Evolutionary conservation across 1,139 yeast species (phyloP).

Genomic region (Debaryomycetaceae sp.): DNA sequence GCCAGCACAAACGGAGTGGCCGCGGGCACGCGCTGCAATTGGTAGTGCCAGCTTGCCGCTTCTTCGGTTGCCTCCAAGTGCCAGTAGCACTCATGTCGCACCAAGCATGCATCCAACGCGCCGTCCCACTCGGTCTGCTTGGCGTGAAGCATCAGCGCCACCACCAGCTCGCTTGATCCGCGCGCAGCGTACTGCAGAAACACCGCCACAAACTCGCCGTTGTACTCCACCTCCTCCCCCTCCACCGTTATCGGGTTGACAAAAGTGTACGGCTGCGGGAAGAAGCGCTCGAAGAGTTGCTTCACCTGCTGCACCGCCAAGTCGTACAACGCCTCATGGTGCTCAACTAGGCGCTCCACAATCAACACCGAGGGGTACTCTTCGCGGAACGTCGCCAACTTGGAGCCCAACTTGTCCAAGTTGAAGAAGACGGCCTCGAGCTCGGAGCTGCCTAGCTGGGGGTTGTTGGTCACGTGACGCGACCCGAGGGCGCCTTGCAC

Average conservation of each 20-base stretch:
- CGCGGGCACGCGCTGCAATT: not conserved
- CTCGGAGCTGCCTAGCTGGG: conserved; percentile 14
- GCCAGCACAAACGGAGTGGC: not conserved
- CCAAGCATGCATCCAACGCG: conserved; percentile 11
- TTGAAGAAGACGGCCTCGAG: conserved; percentile 16
- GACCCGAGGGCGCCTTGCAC: no score
- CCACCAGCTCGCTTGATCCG: conserved; percentile 6
- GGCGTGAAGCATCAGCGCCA: conserved; percentile 12
- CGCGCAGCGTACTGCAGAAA: conserved; percentile 5
- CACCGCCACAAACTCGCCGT: conserved; percentile 7
- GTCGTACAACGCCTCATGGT: conserved; percentile 11
- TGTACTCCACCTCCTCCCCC: conserved; percentile 10
- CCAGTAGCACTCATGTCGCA: conserved; percentile 13
- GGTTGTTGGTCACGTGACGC: conserved; percentile 3
- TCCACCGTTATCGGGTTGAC: conserved; percentile 14
- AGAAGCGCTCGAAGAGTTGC: conserved; percentile 11
- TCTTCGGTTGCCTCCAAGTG: conserved; percentile 9
- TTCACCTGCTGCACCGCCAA: conserved; percentile 9
- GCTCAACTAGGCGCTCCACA: conserved; percentile 6
- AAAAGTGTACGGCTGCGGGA: conserved; percentile 23
- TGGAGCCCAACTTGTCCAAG: conserved; percentile 15
- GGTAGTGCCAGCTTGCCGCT: not conserved
- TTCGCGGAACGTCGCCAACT: conserved; percentile 8
- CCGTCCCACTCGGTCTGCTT: conserved; percentile 17
- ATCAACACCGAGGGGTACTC: conserved; percentile 7